phyloP scores from a whole-genome alignment of 2,329 filamentous ascomycete genomes.

The Penicillium occitanis region DNA sequence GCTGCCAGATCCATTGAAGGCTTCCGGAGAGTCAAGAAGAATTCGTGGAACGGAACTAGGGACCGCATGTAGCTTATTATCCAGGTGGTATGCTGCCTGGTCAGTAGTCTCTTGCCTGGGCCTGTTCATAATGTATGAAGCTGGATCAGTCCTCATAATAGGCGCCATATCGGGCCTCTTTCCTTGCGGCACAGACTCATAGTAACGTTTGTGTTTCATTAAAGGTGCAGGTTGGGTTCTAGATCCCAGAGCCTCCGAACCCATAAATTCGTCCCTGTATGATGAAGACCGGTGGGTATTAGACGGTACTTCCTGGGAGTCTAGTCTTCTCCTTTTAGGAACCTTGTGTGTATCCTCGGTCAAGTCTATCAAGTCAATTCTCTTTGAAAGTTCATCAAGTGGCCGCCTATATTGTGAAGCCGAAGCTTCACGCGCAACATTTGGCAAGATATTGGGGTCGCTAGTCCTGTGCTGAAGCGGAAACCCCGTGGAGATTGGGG shows the following conservation, averaged over 20 bases:
- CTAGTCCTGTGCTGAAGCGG: neutral
- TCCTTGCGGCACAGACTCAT: neutral
- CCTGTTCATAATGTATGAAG: neutral
- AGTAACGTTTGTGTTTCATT: neutral
- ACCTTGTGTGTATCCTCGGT: constrained; percentile 30
- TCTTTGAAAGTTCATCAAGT: constrained; percentile 28
- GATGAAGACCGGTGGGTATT: neutral
- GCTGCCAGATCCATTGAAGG: constrained; percentile 19
- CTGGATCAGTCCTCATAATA: constrained; percentile 7
- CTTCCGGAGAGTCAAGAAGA: constrained; percentile 20
- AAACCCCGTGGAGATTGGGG: constrained; percentile 18
- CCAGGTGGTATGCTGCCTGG: neutral
- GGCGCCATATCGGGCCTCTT: neutral
- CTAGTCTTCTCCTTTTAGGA: constrained; percentile 37
- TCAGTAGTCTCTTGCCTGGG: constrained; percentile 22
- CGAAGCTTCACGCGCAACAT: constrained; percentile 30
- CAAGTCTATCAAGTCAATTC: constrained; percentile 26
- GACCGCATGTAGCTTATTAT: neutral
- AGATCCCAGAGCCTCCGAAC: neutral
- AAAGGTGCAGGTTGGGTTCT: neutral
- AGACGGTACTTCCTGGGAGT: constrained; percentile 27
- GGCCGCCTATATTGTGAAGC: constrained; percentile 30
- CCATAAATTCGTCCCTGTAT: constrained; percentile 20
- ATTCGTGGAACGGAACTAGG: neutral
- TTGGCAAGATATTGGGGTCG: constrained; percentile 24